Base-by-base conservation (phyloP, 2,329 filamentous ascomycete genomes). In the Dichotomopilus funicola region DNA sequence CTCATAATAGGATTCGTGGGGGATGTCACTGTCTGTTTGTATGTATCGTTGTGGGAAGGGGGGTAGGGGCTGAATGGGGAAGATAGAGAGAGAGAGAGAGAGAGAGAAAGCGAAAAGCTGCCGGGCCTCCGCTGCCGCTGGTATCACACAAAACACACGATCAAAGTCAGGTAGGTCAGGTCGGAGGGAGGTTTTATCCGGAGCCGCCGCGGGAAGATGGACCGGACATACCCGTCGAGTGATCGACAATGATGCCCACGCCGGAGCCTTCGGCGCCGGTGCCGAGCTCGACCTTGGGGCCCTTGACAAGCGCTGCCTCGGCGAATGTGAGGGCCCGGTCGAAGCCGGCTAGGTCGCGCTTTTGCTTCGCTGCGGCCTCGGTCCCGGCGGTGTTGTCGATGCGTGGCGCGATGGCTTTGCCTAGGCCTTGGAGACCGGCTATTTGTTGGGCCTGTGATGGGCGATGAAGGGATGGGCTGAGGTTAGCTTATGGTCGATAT, bases 341-440 rank as follows among this genome's bases (percentile, higher is more conserved):
- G 66, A 79, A 78, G 51, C 75, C 73, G 57, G 70, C 63, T 40
- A 78, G 67, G 58, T 78, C 75, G 48, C 76, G 71, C 70, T 77
- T 77, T n/a, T 57, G 19, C 19, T 27, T 27, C 2, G 19, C 19
- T 27, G 19, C 59, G 31, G 51, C 9, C 43, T 55, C 48, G 19
- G 33, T 33, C 10, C 35, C 27, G 47, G 45, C 53, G 12, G 35
- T 34, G 11, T 19, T 34, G 12, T 52, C 51, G 34, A 65, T 63
- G 9, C 75, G 73, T 31, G 75, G 75, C 31, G 72, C 71, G 60
- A 78, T 76, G 61, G 75, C 72, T 68, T 77, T 78, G 62, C 75
- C 75, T 68, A 77, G 72, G 35, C 75, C 75, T 61, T 77, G 74
- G 37, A 78, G 71, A 12, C 68, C 64, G 46, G 73, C 68, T 52